Evolutionary conservation across 805 yeast species (phyloP).

Genomic region (Candida nonsorbophila): DNA sequence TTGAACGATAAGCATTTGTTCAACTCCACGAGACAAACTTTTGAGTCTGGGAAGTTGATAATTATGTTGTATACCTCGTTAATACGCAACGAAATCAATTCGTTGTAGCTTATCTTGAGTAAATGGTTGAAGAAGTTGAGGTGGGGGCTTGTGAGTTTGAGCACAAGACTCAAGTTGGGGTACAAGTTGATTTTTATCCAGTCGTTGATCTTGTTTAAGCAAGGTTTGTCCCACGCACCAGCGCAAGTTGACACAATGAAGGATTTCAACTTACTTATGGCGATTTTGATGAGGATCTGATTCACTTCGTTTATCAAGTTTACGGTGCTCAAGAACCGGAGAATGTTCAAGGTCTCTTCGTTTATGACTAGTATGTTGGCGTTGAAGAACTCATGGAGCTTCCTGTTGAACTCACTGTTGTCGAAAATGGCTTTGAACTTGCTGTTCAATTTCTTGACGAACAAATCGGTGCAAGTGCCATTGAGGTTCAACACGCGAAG

Average conservation of each 20-base stretch:
- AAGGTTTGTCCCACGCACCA: constrained; percentile 33
- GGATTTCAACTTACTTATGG: constrained; percentile 28
- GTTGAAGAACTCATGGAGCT: constrained; percentile 7
- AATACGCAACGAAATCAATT: constrained; percentile 44
- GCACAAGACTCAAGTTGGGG: constrained; percentile 23
- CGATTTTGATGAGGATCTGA: constrained; percentile 27
- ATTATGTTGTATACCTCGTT: constrained; percentile 58
- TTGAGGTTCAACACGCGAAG: constrained; percentile 17
- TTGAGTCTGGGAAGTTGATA: constrained; percentile 45
- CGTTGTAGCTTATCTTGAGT: constrained; percentile 32
- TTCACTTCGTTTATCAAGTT: constrained; percentile 17
- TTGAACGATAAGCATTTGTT: constrained; percentile 43
- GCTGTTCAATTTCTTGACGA: constrained; percentile 23
- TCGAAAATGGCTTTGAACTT: constrained; percentile 15
- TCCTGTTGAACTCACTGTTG: constrained; percentile 4
- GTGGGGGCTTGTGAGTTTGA: constrained; percentile 11
- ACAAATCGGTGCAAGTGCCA: constrained; percentile 14
- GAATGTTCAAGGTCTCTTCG: constrained; percentile 1
- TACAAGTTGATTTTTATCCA: constrained; percentile 37
- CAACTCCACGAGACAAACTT: constrained; percentile 53
- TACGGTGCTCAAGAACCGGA: constrained; percentile 15
- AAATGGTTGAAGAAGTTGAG: constrained; percentile 17
- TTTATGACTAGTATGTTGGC: constrained; percentile 6
- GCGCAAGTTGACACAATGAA: constrained; percentile 25
- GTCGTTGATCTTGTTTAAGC: constrained; percentile 22